These are phyloP conservation scores for Periconia digitata DNA, from an alignment of 2,329 filamentous ascomycete species.

Conservation along the genomic window DNA sequence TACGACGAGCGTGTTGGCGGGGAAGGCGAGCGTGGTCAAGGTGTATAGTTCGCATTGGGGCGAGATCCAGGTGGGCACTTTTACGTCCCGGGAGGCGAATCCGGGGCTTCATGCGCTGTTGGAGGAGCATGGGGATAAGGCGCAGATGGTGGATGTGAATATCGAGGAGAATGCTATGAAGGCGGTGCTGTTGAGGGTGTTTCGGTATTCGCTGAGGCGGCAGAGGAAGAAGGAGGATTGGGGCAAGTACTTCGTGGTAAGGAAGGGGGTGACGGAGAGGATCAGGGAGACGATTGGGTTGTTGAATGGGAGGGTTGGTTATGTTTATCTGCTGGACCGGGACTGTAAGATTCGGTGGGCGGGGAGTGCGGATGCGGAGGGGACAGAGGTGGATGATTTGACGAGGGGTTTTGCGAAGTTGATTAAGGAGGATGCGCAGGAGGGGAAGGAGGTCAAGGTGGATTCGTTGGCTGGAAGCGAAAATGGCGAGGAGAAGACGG, in stretches of 20 bases:
- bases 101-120: conserved; percentile 68
- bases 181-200: conserved; percentile 58
- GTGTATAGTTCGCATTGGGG: conserved; percentile 87
- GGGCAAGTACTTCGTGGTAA: conserved; percentile 61
- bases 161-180: conserved; percentile 77
- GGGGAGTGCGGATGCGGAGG: conserved; percentile 70
- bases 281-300: conserved; percentile 65
- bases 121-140: conserved; percentile 53
- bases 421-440: conserved; percentile 40
- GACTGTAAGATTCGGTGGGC: conserved; percentile 93
- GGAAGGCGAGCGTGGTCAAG: conserved; percentile 75
- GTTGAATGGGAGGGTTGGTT: conserved; percentile 89
- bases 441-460: conserved; percentile 20
- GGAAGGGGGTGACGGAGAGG: conserved; percentile 57
- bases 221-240: conserved; percentile 55
- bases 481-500: background rate
- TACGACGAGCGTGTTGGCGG: conserved; percentile 74
- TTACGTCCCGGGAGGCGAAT: conserved; percentile 65
- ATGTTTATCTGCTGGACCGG: conserved; percentile 86
- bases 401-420: conserved; percentile 65
- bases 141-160: conserved; percentile 85
- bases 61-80: conserved; percentile 74
- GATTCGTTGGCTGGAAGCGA: background rate
- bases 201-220: conserved; percentile 54
- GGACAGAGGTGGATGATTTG: conserved; percentile 67